These are phyloP conservation scores for Citrus medica DNA, from an alignment of 345 rosid species.

Conservation along the genomic window DNA sequence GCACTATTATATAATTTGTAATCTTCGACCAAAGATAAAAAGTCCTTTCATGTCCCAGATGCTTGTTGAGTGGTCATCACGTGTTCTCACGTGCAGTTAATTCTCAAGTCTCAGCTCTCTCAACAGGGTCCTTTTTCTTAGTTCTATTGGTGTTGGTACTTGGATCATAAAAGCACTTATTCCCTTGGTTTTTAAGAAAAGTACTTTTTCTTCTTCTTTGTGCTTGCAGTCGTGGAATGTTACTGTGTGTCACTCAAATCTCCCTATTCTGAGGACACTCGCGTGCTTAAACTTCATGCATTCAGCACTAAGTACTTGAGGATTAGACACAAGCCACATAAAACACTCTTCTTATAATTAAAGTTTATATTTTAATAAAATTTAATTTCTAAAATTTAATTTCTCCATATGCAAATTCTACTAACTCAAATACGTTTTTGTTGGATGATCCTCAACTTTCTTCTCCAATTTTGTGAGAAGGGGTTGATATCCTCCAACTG, in stretches of 20 bases:
- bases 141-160: constrained; percentile 11
- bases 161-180: not conserved
- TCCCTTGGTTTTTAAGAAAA: not conserved
- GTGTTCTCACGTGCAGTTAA: not conserved
- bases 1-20: too few relatives aligned
- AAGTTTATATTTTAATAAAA: too few relatives aligned
- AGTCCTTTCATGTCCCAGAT: too few relatives aligned
- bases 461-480: too few relatives aligned
- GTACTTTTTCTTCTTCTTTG: not conserved
- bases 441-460: too few relatives aligned
- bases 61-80: not conserved
- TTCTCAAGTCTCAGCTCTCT: not conserved
- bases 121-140: not conserved
- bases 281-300: not conserved
- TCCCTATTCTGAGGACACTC: not conserved
- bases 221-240: not conserved
- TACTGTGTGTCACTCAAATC: not conserved
- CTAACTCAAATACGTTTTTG: too few relatives aligned
- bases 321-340: not conserved
- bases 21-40: too few relatives aligned
- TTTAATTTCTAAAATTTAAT: too few relatives aligned
- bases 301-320: not conserved
- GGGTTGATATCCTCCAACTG: too few relatives aligned
- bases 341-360: too few relatives aligned
- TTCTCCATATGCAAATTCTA: too few relatives aligned